Base-by-base conservation (phyloP, 495 filamentous ascomycete genomes). In the Lichenothelia convexa region DNA sequence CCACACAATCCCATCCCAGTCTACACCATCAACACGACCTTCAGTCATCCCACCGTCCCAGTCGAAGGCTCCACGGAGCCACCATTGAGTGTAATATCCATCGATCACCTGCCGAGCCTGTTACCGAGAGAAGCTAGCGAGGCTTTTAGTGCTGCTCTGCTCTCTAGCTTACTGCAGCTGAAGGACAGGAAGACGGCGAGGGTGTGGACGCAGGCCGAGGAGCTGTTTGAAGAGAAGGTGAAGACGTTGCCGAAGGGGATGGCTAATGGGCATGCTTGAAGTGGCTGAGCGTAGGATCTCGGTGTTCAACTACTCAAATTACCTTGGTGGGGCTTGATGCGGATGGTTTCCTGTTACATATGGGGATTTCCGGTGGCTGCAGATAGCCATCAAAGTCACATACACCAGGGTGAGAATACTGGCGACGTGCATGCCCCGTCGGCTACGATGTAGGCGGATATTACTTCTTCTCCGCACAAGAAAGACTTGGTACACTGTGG, bases 61-160 rank as follows among this genome's bases (percentile, higher is more conserved):
- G 79, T 86, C 13, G 58, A 67, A 29, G 65, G 17, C 54, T 60
- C 58, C 31, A 60, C 60, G 30, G 64, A 62, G 23, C 71, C 73
- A n/a, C 65, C 65, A 7, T 59, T 83, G 34, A 74, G 68, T 23
- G 80, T 87, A 35, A 84, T 91, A 53, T 75, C 71, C 35, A 93
- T 95, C 47, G 86, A 93, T 51, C 87, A 93, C 51, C 69, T 95
- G 6, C 87, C 87, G 0, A 45, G 41, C 20, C 69, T 93, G 24
- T 67, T 95, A 13, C 81, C 87, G 7, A 63, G 86, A 30, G 87
- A 95, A 57, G 74, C 81, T 24, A 81, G 73, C 21, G 87, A 95
- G 63, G 71, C 80, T 18, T 94, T 93, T 55, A 83, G 75, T 58
- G 58, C 64, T 30, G 78, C 78, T 18, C 60, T 95, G 38, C 57